Evolutionary conservation across 148 eudicot species (phyloP), one percentile per base, ranked within the genome.

Genomic region (Mesembryanthemum crystallinum): DNA sequence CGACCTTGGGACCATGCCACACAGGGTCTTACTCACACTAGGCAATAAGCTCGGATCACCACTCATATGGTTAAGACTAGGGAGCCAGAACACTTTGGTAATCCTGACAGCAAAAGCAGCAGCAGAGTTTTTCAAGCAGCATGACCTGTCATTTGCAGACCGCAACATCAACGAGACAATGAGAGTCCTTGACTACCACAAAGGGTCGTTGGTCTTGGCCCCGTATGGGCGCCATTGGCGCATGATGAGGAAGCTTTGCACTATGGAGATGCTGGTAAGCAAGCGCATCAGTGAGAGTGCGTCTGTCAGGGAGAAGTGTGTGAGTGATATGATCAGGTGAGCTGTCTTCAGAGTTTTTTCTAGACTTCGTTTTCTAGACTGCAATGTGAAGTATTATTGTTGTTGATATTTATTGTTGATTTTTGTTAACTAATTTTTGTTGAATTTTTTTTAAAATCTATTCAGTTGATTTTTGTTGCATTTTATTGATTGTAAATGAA

Each of bases 141-240:
- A 77, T 17, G 80, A 77, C 11, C 62, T 59, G 18, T 51, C 75
- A 35, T 77, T 77, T 63, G 52, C 64, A 69, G 80, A 77, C 45
- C 80, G 75, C 14, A 77, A 77, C 75, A 77, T 77, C 54, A 77
- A 62, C 27, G 80, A 77, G 63, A 61, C 80, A 24, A 77, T 77
- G 80, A 55, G 69, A 11, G 80, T 63, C 28, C 69, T 62, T 1
- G 64, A 77, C 39, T 77, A 63, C 11, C 39, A 71, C 67, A 10
- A 77, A 5, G 75, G 80, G 37, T 77, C 75, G 9, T 30, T 77
- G 73, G 51, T 63, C 18, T 14, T 77, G 30, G 74, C 80, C 11
- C 80, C 80, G 5, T 77, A 77, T 4, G 70, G 80, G 0, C 42
- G 60, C 27, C 70, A 71, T 20, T 77, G 69, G 80, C 69, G 80